Evolutionary conservation across 345 rosid genomes (phyloP).

Genomic region (Conringia planisiliqua): DNA sequence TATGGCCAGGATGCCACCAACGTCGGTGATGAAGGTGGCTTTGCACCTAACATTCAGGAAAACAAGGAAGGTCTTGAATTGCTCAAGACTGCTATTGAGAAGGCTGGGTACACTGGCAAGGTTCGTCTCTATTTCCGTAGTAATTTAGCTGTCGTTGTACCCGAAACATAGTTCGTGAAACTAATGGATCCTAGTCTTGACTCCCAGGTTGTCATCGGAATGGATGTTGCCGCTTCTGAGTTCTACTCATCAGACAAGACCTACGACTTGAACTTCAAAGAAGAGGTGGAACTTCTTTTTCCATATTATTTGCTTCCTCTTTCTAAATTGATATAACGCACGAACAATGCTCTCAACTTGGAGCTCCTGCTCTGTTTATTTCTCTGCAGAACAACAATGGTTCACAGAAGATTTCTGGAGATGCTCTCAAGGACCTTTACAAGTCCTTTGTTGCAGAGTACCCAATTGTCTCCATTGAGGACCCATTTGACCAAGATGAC

Average conservation of each 20-base stretch:
- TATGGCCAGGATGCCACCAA: constrained; percentile 99
- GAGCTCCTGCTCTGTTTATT: neutral
- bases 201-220: constrained; percentile 89
- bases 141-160: neutral
- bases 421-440: constrained; percentile 78
- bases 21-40: constrained; percentile 99
- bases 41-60: constrained; percentile 99
- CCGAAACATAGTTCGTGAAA: neutral
- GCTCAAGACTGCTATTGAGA: constrained; percentile 86
- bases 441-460: constrained; percentile 81
- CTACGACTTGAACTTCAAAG: constrained; percentile 88
- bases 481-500: constrained; percentile 98
- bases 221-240: constrained; percentile 99
- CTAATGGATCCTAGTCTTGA: neutral
- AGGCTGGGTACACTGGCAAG: constrained; percentile 90
- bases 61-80: constrained; percentile 98
- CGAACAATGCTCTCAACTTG: neutral
- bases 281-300: constrained; percentile 44
- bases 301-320: neutral
- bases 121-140: constrained; percentile 36
- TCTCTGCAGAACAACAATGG: constrained; percentile 72
- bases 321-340: neutral
- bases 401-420: constrained; percentile 83
- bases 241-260: constrained; percentile 72
- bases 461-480: constrained; percentile 95